Conservation (phyloP, 768 basidiomycete genomes). For the Tubosaeta sp. region DNA sequence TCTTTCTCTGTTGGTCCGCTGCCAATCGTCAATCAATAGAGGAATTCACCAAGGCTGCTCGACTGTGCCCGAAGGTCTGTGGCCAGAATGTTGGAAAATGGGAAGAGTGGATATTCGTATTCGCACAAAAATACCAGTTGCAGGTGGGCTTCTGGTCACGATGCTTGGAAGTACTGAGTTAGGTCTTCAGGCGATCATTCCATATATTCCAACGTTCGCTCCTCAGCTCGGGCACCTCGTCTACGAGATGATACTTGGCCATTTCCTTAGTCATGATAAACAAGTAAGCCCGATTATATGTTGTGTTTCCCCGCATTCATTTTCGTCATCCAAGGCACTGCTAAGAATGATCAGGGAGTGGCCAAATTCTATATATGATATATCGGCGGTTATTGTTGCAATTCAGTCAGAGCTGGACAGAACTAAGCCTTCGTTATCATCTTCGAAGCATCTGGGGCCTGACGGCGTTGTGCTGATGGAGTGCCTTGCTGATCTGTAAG, state of each 20-base stretch:
- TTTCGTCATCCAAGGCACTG: slow-evolving; percentile 48
- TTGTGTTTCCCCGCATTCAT: not conserved
- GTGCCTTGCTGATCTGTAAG: slow-evolving; percentile 85
- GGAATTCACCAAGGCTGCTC: slow-evolving; percentile 75
- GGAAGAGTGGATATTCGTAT: slow-evolving; percentile 94
- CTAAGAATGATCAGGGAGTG: slow-evolving; percentile 78
- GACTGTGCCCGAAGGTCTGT: slow-evolving; percentile 81
- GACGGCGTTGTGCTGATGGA: slow-evolving; percentile 78
- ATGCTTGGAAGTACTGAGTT: not conserved
- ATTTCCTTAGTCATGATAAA: slow-evolving; percentile 77
- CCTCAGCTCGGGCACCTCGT: slow-evolving; percentile 81
- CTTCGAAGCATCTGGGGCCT: slow-evolving; percentile 38
- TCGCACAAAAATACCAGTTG: slow-evolving; percentile 75
- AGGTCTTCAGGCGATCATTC: slow-evolving; percentile 69
- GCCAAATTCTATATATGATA: slow-evolving; percentile 89
- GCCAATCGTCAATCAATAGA: slow-evolving; percentile 30
- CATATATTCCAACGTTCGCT: slow-evolving; percentile 76
- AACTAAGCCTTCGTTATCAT: slow-evolving; percentile 45
- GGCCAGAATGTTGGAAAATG: slow-evolving; percentile 75
- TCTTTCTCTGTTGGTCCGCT: not conserved
- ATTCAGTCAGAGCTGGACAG: slow-evolving; percentile 79
- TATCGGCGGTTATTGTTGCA: slow-evolving; percentile 82
- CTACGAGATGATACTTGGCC: slow-evolving; percentile 92
- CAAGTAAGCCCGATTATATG: slow-evolving; percentile 39
- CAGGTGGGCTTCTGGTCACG: slow-evolving; percentile 46